Base-by-base conservation (phyloP, 1,284 basidiomycete species). In the Sanghuangporus weigelae region DNA sequence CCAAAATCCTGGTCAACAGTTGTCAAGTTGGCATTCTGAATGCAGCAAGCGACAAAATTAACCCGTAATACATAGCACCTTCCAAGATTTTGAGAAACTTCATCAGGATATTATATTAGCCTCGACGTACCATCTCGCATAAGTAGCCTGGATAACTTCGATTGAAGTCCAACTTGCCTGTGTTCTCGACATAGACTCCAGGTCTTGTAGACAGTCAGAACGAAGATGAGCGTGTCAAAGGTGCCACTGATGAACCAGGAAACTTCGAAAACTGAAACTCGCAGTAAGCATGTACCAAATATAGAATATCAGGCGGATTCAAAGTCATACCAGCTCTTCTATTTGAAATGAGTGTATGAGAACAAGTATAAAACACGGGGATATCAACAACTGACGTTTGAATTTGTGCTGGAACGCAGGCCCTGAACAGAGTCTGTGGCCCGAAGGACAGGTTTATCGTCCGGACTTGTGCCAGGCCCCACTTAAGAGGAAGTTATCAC, bases 1-100 rank as follows among this genome's bases (percentile, higher is more conserved):
- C 63, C 63, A 65, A 39, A 7, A 54, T 38, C 10, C 63, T 65
- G 36, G 4, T 26, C 21, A 4, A 19, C 31, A 50, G n/a, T 59
- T n/a, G 53, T 44, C 36, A n/a, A 36, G 19, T 23, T 46, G 21
- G n/a, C n/a, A 26, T 6, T 42, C 44, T 3, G 44, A 14, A 11
- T 16, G 8, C 14, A 56, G 19, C 11, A 12, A 44, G 1, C 12
- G 26, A 7, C 26, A 19, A 35, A 19, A 7, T 60, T 14, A 40
- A 65, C 63, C 36, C 54, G 38, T 42, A 65, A 36, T 46, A 65
- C 56, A 65, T 35, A 35, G 50, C 49, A 39, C 63, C 63, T 65
- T 31, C 36, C 23, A 21, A 5, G 2, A 36, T 21, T 11, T 23
- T 54, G 14, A n/a, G 23, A 2, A 12, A 36, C 35, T 39, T 14